Conservation (phyloP, 352 stramenopile genomes). For the Thalassiosira mediterranea region DNA sequence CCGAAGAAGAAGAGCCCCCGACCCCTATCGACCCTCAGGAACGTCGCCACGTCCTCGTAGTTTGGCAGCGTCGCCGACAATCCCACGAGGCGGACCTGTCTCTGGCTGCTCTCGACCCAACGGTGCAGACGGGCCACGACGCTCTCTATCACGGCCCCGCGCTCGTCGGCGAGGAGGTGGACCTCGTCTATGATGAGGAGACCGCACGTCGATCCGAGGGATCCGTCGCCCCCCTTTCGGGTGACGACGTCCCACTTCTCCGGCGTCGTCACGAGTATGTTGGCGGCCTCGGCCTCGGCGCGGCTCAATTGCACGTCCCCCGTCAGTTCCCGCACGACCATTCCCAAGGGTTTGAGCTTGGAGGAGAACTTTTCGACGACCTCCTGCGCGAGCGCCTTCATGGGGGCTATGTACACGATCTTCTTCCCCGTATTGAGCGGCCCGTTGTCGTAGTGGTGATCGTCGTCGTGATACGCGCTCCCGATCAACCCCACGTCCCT, state of each 20-base stretch:
- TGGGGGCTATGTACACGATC: slow-evolving; percentile 83
- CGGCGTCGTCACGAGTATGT: slow-evolving; percentile 98
- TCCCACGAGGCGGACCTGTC: slow-evolving; percentile 96
- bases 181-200: slow-evolving; percentile 99
- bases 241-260: slow-evolving; percentile 99
- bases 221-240: slow-evolving; percentile 94
- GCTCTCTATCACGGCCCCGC: slow-evolving; percentile 98
- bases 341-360: slow-evolving; percentile 86
- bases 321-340: slow-evolving; percentile 92
- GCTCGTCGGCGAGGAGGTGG: slow-evolving; percentile 97
- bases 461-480: slow-evolving; percentile 19
- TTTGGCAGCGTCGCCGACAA: slow-evolving; percentile 99
- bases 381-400: slow-evolving; percentile 94
- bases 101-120: slow-evolving; percentile 97
- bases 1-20: slow-evolving; percentile 98
- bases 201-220: slow-evolving; percentile 88
- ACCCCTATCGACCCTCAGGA: slow-evolving; percentile 92
- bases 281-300: slow-evolving; percentile 91
- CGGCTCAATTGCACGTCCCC: slow-evolving; percentile 98
- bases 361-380: slow-evolving; percentile 98
- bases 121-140: slow-evolving; percentile 97
- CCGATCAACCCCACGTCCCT: slow-evolving; percentile 80
- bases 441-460: slow-evolving; percentile 39
- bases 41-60: slow-evolving; percentile 97
- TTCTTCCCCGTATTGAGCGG: slow-evolving; percentile 59